Percentiles rank a stretch among this genome's conserved stretches.
Evolutionary conservation across 2,329 filamentous ascomycete genomes (phyloP).

Genomic region (Aspergillus jensenii): DNA sequence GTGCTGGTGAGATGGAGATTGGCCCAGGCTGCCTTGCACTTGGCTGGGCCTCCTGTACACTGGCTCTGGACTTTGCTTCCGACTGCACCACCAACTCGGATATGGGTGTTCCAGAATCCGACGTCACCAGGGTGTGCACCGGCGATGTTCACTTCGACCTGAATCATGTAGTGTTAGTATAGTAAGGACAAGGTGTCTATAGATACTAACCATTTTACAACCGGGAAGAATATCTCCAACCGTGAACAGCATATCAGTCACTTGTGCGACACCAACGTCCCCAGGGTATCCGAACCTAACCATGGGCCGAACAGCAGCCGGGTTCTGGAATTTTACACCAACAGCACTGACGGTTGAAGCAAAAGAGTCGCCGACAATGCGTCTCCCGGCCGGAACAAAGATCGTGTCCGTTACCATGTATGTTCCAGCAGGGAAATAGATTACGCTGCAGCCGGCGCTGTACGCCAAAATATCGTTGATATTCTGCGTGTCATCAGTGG

Average conservation of each 20-base stretch:
- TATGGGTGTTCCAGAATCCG: slow-evolving; percentile 50
- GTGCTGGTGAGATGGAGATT: slow-evolving; percentile 51
- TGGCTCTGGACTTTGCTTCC: slow-evolving; percentile 39
- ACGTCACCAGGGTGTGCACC: slow-evolving; percentile 50
- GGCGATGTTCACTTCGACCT: slow-evolving; percentile 53
- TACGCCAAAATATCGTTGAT: slow-evolving; percentile 35
- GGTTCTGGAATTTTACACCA: slow-evolving; percentile 48
- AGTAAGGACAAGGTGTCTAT: too few species aligned
- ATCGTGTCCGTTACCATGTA: slow-evolving; percentile 52
- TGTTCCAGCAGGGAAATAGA: slow-evolving; percentile 58
- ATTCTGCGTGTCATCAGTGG: slow-evolving; percentile 37
- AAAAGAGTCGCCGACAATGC: slow-evolving; percentile 56
- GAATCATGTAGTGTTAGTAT: not conserved
- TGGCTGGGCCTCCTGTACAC: slow-evolving; percentile 33
- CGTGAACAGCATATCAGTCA: slow-evolving; percentile 54
- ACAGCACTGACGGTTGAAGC: slow-evolving; percentile 49
- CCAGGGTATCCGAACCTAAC: slow-evolving; percentile 52
- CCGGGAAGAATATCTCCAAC: slow-evolving; percentile 48
- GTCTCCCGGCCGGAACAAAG: slow-evolving; percentile 48
- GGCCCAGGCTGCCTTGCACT: slow-evolving; percentile 51
- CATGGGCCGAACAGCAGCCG: slow-evolving; percentile 47
- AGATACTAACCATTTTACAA: slow-evolving; percentile 34
- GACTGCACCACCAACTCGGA: slow-evolving; percentile 49
- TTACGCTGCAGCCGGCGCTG: slow-evolving; percentile 47
- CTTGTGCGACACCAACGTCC: slow-evolving; percentile 49